Evolutionary conservation across 768 basidiomycete genomes (phyloP), one percentile per base, ranked within the genome.

Genomic region (Tulasnella sp.): DNA sequence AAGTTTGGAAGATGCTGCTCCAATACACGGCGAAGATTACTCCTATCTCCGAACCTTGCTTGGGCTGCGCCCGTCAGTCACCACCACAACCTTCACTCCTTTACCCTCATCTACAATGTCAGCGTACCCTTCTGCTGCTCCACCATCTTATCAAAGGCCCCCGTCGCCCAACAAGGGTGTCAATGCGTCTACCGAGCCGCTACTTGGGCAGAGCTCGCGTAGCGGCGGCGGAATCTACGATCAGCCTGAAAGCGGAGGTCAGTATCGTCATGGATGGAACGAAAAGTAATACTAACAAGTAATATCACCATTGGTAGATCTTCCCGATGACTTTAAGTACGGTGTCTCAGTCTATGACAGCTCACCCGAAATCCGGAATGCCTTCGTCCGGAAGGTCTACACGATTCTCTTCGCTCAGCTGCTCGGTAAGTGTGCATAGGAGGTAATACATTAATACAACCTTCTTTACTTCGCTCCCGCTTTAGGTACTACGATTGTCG

Each of bases 241-340:
- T 19, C 58, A 59, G 27, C 58, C 58, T 3, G 58, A 23, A 10
- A 26, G 13, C 13, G 58, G 48, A 9, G 58, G 58, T 51, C 34
- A 27, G 58, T 29, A 52, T 10, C 45, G n/a, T 21, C 45, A 10
- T 38, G 30, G 3, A 3, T 5, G 4, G 8, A 19, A 7, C 2
- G 7, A 27, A 4, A 11, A 19, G 17, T 3, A 27, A 29, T 43
- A 24, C 13, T 24, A 9, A 5, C 13, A 10, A 15, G 0, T 4
- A 11, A 11, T 13, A 26, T 44, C 44, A 1, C 7, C 24, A 0
- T 26, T 56, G 41, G 15, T 32, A 59, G 90, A 92, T 64, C 67
- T 92, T 49, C 90, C 89, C 0, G 93, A 95, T 67, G 94, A 96
- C 71, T 96, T 96, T 81, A 91, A 94, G 88, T 91, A 91, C 67